Conservation (phyloP, 805 yeast species). For the Starmerella geochares region DNA sequence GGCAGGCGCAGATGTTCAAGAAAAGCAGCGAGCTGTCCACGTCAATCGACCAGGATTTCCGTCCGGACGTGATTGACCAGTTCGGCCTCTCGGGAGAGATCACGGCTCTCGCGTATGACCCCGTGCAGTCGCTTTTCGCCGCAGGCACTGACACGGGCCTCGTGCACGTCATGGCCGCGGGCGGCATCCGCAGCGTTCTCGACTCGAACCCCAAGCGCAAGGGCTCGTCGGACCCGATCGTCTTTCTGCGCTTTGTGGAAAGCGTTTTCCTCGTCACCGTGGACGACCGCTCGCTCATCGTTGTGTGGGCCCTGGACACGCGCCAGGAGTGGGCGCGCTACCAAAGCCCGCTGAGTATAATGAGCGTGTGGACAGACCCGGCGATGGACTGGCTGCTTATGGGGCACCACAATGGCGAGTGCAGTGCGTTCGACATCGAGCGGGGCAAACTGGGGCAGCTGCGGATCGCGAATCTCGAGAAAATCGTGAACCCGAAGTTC, state of each 20-base stretch:
- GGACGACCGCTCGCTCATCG: constrained; percentile 49
- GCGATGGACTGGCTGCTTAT: constrained; percentile 75
- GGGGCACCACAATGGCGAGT: constrained; percentile 68
- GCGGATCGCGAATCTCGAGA: constrained; percentile 58
- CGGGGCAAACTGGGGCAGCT: constrained; percentile 56
- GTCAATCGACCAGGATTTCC: constrained; percentile 26
- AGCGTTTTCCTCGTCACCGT: constrained; percentile 73
- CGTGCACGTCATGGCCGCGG: constrained; percentile 74
- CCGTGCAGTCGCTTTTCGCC: constrained; percentile 78
- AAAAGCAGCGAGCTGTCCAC: constrained; percentile 24
- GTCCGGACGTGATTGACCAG: constrained; percentile 29
- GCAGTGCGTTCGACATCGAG: constrained; percentile 71
- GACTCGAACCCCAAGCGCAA: constrained; percentile 39
- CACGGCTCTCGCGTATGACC: constrained; percentile 67
- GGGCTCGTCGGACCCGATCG: constrained; percentile 31
- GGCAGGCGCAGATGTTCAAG: constrained; percentile 18
- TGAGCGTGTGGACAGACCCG: constrained; percentile 70
- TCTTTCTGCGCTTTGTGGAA: constrained; percentile 55
- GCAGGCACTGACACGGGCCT: constrained; percentile 61
- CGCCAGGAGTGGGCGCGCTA: constrained; percentile 51
- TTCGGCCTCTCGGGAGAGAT: constrained; percentile 61
- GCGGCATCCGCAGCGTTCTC: constrained; percentile 62
- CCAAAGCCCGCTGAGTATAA: constrained; percentile 55
- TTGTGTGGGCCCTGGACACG: constrained; percentile 59
- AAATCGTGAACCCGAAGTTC: constrained; percentile 47